Evolutionary conservation across 1,284 basidiomycete species (phyloP).

Genomic region (Cryptococcus wingfieldii): DNA sequence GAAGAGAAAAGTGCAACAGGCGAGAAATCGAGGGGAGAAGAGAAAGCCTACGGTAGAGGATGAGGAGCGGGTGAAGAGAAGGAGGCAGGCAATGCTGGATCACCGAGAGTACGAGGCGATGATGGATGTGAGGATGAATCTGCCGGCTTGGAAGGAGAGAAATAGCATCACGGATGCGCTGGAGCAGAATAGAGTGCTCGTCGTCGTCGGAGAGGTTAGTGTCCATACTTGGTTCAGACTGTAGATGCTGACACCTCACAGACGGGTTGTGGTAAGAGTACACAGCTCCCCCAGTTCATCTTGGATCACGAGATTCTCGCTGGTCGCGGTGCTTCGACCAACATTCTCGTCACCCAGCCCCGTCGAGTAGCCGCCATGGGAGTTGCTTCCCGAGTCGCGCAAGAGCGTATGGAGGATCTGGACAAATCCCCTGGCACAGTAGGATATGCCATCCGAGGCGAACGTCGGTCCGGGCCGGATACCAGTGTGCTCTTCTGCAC

Average conservation of each 20-base stretch:
- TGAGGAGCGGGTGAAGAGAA: constrained; percentile 56
- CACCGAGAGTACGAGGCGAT: constrained; percentile 59
- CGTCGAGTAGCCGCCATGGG: constrained; percentile 84
- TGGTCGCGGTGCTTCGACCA: constrained; percentile 62
- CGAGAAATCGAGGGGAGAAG: constrained; percentile 7
- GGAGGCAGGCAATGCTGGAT: constrained; percentile 51
- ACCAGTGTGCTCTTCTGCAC: constrained; percentile 87
- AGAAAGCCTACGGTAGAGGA: constrained; percentile 58
- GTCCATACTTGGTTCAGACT: constrained; percentile 8
- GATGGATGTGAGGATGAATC: constrained; percentile 56
- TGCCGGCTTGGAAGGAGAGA: constrained; percentile 72
- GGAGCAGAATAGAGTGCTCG: constrained; percentile 62
- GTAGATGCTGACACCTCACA: constrained; percentile 29
- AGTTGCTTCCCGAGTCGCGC: constrained; percentile 79
- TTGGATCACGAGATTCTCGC: constrained; percentile 70
- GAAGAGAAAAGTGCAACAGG: constrained; percentile 1
- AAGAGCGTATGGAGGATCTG: constrained; percentile 73
- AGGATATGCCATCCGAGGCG: constrained; percentile 88
- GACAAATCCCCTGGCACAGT: constrained; percentile 59
- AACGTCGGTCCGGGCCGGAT: constrained; percentile 62
- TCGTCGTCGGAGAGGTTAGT: constrained; percentile 83
- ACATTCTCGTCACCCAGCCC: constrained; percentile 85
- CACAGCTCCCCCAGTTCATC: constrained; percentile 78
- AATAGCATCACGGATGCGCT: constrained; percentile 63
- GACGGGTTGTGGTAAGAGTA: constrained; percentile 77